A percentile compares a stretch with the other conserved stretches of the same genome.
phyloP scores from a whole-genome alignment of 116 monocot species.

The Iris pallida region DNA sequence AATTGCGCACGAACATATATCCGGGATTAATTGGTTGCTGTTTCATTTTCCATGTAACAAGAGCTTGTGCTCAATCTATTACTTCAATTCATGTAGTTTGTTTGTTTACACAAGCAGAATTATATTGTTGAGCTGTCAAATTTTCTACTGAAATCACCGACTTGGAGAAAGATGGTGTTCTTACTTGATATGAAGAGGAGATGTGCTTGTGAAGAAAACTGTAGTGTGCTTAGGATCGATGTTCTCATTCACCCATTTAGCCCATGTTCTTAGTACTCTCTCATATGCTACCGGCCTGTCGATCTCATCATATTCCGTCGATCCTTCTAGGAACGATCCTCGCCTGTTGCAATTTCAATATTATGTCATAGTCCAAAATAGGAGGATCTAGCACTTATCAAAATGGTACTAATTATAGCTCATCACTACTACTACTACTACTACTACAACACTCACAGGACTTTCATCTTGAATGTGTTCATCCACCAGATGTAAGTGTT shows the following conservation, averaged over 20 bases:
- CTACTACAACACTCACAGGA: slow-evolving; percentile 55
- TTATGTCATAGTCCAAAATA: no score
- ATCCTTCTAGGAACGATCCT: slow-evolving; percentile 63
- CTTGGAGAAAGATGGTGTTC: neutral
- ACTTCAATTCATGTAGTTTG: no score
- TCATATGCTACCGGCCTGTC: slow-evolving; percentile 62
- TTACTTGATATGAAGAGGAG: slow-evolving; percentile 80
- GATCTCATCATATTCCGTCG: slow-evolving; percentile 78
- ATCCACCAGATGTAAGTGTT: slow-evolving; percentile 90
- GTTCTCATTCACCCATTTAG: slow-evolving; percentile 66
- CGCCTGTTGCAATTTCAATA: slow-evolving; percentile 21
- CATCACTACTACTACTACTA: no score
- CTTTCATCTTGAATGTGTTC: slow-evolving; percentile 73
- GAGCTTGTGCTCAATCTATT: no score
- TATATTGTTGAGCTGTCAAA: no score
- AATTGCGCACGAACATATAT: no score
- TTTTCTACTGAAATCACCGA: no score
- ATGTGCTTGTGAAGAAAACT: slow-evolving; percentile 85
- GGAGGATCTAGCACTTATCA: no score
- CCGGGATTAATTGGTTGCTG: no score
- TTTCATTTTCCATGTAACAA: no score
- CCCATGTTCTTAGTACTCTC: slow-evolving; percentile 67
- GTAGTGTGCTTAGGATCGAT: slow-evolving; percentile 49
- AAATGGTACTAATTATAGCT: no score
- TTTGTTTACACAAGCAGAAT: no score